These are phyloP conservation scores for Nicotiana obtusifolia DNA, from an alignment of 257 asterid genomes.

Conservation along the genomic window DNA sequence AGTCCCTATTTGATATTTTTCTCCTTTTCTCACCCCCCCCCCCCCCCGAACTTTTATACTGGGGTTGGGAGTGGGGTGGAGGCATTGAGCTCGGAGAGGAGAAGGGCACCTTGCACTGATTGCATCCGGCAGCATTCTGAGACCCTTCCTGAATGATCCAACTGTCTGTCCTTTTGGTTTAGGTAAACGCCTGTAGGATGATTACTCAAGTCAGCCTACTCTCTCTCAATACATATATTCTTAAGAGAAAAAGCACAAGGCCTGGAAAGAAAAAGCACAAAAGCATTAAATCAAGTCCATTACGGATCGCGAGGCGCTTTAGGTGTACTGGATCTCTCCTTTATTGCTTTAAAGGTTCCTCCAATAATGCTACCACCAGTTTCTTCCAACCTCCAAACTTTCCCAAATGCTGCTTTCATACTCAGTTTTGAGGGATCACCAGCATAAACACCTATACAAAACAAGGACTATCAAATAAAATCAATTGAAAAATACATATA, in stretches of 20 bases:
- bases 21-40: background rate
- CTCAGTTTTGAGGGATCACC: conserved; percentile 95
- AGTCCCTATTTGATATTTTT: background rate
- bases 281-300: conserved; percentile 12
- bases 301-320: conserved; percentile 85
- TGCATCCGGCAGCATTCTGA: conserved; percentile 70
- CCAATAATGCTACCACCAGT: conserved; percentile 93
- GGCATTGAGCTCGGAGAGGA: background rate
- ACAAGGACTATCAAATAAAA: background rate
- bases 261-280: conserved; percentile 14
- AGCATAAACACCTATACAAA: conserved; percentile 78
- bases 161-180: conserved; percentile 96
- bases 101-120: conserved; percentile 57
- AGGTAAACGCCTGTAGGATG: conserved; percentile 72
- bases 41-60: background rate
- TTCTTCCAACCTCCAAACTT: conserved; percentile 95
- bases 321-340: conserved; percentile 49
- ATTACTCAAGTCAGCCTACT: conserved; percentile 13
- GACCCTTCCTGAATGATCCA: conserved; percentile 88
- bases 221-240: conserved; percentile 12
- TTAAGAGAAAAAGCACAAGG: conserved; percentile 15
- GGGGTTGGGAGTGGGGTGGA: background rate
- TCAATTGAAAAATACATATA: background rate
- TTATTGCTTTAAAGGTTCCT: conserved; percentile 77
- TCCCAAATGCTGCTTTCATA: conserved; percentile 98